Evolutionary conservation across 768 basidiomycete species (phyloP), one percentile per base, ranked within the genome.

Genomic region (Chalciporus piperatus): DNA sequence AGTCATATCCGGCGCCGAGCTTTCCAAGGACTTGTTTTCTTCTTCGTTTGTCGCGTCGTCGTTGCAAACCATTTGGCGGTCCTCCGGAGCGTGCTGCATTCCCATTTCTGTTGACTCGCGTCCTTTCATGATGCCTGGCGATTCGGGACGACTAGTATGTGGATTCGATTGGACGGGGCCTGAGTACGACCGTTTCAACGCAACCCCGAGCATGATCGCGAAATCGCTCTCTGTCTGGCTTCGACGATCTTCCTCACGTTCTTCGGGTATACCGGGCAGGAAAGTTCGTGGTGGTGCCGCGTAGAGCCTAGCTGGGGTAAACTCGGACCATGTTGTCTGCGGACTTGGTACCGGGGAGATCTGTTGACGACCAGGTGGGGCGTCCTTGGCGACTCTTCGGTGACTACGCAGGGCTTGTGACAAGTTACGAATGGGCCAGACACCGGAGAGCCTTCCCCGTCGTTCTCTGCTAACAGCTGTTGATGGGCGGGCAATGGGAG

Each of bases 281-380:
- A 55, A 38, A 10, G 55, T 56, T 40, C 60, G 68, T 20, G 60
- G 39, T 13, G 52, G 32, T 28, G 58, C 35, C 12, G 54, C 59
- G 39, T 63, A 68, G 19, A 47, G 52, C 37, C 48, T 45, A 7
- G 50, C 58, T 3, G 56, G 55, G 8, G 64, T 50, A 44, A 70
- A 68, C 46, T 62, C 57, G 42, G 67, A 69, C 67, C 66, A 66
- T 17, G 68, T 70, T 35, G 67, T 64, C 41, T 57, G 61, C 11
- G 55, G 56, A 17, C 12, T 46, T 11, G 44, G 22, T 20, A 9
- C 37, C 4, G 41, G 37, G 2, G 52, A 25, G 4, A 39, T 23
- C 19, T 33, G 25, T 44, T 41, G 57, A 28, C 25, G 30, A 16
- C 30, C 16, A 14, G n/a, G 42, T 16, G 37, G 35, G 13, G n/a